Evolutionary conservation across 768 basidiomycete species (phyloP).

Genomic region (Harrya chromipes): DNA sequence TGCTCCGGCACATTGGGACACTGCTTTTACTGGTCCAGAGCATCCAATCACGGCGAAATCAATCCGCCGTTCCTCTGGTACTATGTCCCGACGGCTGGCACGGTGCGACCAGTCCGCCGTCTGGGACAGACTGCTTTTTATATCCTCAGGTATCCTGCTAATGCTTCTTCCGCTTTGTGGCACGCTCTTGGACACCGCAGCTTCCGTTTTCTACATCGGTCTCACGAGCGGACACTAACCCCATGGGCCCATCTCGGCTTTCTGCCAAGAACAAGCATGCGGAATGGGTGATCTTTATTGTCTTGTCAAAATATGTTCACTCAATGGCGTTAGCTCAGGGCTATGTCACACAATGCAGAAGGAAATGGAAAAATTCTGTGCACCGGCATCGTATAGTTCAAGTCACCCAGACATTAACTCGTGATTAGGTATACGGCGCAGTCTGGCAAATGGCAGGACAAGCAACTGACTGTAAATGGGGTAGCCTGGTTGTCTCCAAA

Average conservation of each 20-base stretch:
- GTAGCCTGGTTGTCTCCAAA: no score
- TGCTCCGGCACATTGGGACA: slow-evolving; percentile 11
- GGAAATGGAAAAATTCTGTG: not conserved
- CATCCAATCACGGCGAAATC: slow-evolving; percentile 2
- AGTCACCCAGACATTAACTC: not conserved
- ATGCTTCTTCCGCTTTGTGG: slow-evolving; percentile 28
- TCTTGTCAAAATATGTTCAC: slow-evolving; percentile 6
- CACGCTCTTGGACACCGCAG: slow-evolving; percentile 31
- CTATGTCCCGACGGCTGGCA: not conserved
- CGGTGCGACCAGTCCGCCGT: not conserved
- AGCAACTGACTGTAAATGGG: not conserved
- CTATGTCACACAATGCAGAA: not conserved
- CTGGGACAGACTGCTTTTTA: slow-evolving; percentile 7
- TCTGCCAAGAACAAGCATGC: not conserved
- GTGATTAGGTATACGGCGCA: not conserved
- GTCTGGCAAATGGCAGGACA: not conserved
- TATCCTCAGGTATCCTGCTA: slow-evolving; percentile 16
- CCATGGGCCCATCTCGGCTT: not conserved
- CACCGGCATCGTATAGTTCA: not conserved
- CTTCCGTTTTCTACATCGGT: slow-evolving; percentile 11
- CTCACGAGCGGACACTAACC: not conserved
- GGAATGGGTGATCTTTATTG: not conserved
- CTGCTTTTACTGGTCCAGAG: slow-evolving; percentile 6
- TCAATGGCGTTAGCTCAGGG: slow-evolving; percentile 8
- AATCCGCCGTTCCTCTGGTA: not conserved